phyloP scores from a whole-genome alignment of 2,329 filamentous ascomycete species.

The Penicillium sp. region DNA sequence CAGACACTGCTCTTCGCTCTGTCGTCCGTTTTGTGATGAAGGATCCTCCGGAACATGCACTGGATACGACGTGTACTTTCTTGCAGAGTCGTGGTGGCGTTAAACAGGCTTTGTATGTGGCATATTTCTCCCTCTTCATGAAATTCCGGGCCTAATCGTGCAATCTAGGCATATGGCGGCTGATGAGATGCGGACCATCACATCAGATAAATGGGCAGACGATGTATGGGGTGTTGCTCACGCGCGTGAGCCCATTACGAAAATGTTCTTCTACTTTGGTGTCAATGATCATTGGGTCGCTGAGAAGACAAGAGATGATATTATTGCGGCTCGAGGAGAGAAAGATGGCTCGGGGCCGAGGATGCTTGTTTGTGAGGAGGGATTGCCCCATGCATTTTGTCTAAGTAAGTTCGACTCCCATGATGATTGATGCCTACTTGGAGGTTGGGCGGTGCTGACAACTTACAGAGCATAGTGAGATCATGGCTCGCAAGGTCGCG shows the following conservation, averaged over 20 bases:
- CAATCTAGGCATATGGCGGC: conserved; percentile 51
- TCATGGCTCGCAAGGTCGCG: conserved; percentile 53
- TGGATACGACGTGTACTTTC: conserved; percentile 51
- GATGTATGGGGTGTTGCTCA: conserved; percentile 57
- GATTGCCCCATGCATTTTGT: conserved; percentile 60
- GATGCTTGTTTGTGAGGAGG: conserved; percentile 57
- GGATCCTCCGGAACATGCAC: conserved; percentile 40
- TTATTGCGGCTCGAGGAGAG: conserved; percentile 48
- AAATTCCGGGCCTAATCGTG: not conserved
- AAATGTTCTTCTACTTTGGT: conserved; percentile 60
- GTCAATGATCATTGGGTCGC: conserved; percentile 62
- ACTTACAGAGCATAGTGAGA: conserved; percentile 39
- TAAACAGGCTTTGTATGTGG: conserved; percentile 52
- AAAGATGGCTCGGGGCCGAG: conserved; percentile 40
- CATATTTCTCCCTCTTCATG: not conserved
- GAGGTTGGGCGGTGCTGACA: not conserved
- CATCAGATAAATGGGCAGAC: conserved; percentile 56
- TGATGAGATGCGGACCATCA: conserved; percentile 59
- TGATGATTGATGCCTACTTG: not conserved
- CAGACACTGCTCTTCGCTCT: conserved; percentile 37
- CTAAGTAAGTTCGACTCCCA: conserved; percentile 43
- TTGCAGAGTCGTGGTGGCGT: conserved; percentile 51
- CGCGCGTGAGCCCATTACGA: conserved; percentile 37
- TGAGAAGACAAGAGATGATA: conserved; percentile 54
- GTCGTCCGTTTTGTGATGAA: conserved; percentile 46